phyloP scores from a whole-genome alignment of 257 asterid species.

The Echium plantagineum region DNA sequence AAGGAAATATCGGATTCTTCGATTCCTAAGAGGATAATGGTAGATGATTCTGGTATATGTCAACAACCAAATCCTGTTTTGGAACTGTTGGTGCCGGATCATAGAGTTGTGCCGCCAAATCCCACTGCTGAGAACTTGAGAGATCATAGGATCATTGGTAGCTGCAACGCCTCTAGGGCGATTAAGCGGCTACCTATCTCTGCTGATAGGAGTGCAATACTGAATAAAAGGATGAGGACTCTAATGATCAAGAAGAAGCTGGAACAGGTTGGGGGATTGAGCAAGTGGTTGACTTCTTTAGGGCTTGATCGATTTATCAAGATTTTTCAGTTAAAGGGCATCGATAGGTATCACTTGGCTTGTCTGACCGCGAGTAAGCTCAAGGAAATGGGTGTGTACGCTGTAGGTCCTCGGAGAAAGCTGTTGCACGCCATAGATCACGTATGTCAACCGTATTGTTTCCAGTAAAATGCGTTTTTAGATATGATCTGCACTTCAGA shows the following conservation, averaged over 20 bases:
- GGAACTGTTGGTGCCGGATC: slow-evolving; percentile 21
- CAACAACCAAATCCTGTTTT: slow-evolving; percentile 27
- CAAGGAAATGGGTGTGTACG: slow-evolving; percentile 73
- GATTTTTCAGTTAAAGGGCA: slow-evolving; percentile 40
- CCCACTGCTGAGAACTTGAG: slow-evolving; percentile 20
- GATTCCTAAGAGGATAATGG: slow-evolving; percentile 23
- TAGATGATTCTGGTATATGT: slow-evolving; percentile 11
- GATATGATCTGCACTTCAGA: no score
- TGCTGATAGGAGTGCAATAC: slow-evolving; percentile 24
- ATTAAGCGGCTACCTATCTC: slow-evolving; percentile 25
- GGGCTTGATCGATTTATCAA: slow-evolving; percentile 60
- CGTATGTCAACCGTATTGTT: slow-evolving; percentile 78
- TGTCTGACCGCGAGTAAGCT: slow-evolving; percentile 74
- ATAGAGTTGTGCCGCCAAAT: slow-evolving; percentile 20
- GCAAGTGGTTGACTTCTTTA: slow-evolving; percentile 67
- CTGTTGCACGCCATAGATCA: slow-evolving; percentile 87
- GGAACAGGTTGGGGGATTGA: slow-evolving; percentile 69
- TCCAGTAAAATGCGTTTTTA: not conserved
- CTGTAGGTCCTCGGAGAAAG: slow-evolving; percentile 90
- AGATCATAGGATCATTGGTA: slow-evolving; percentile 11
- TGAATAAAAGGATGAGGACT: slow-evolving; percentile 50
- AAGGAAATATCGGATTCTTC: slow-evolving; percentile 28
- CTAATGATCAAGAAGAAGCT: slow-evolving; percentile 51
- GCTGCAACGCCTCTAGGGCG: slow-evolving; percentile 13
- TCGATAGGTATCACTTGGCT: slow-evolving; percentile 62